Conservation (phyloP, 2,329 filamentous ascomycete species). For the Hyphodiscus sp. region DNA sequence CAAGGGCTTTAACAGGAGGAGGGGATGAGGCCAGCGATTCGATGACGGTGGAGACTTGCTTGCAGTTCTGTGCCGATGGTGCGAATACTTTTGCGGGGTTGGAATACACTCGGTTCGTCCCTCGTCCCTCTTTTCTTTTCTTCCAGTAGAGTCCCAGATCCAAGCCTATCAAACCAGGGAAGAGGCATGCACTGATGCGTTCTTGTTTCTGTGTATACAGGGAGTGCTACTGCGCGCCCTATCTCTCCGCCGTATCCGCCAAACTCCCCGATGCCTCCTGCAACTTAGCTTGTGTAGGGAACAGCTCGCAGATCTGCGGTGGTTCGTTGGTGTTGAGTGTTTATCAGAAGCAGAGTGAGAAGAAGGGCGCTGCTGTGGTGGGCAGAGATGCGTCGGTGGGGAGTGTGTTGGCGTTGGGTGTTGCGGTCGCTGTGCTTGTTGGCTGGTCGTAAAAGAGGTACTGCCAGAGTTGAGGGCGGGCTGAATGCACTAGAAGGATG, state of each 20-base stretch:
- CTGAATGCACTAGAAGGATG: no score
- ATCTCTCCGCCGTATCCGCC: constrained; percentile 40
- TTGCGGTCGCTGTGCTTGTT: constrained; percentile 21
- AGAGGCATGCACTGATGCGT: background rate
- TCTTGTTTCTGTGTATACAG: constrained; percentile 27
- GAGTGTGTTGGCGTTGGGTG: constrained; percentile 19
- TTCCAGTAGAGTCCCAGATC: background rate
- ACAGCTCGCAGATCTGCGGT: constrained; percentile 46
- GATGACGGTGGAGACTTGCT: background rate
- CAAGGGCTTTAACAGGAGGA: constrained; percentile 17
- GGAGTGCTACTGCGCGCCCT: constrained; percentile 54
- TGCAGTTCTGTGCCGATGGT: background rate
- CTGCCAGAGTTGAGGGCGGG: no score
- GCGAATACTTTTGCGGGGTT: background rate
- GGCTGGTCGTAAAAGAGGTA: background rate
- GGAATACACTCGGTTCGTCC: background rate
- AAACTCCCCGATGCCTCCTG: constrained; percentile 43
- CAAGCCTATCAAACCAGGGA: no score
- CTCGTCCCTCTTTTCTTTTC: background rate
- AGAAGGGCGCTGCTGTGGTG: constrained; percentile 12
- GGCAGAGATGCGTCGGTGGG: constrained; percentile 14
- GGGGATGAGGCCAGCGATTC: background rate
- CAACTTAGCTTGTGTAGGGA: constrained; percentile 47
- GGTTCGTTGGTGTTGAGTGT: constrained; percentile 44
- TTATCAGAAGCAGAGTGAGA: constrained; percentile 29